These are phyloP conservation scores for Xylaria cubensis DNA, from an alignment of 495 filamentous ascomycete species.

Conservation along the genomic window DNA sequence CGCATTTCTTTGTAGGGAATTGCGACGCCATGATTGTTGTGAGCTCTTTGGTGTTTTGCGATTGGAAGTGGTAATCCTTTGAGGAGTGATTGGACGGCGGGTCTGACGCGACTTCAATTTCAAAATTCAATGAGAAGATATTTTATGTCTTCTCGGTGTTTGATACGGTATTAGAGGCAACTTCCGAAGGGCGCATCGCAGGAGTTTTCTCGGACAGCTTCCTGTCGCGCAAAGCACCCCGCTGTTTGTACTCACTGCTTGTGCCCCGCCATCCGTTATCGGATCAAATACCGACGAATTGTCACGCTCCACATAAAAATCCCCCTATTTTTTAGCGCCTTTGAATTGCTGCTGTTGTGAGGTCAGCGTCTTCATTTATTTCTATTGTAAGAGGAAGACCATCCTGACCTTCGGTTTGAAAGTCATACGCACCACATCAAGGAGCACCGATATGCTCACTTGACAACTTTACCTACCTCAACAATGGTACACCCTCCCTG, in stretches of 20 bases:
- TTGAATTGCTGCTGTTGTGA: too few species aligned
- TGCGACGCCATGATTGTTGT: slow-evolving; percentile 46
- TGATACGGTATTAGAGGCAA: background rate
- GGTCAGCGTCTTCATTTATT: too few species aligned
- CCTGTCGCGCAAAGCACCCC: slow-evolving; percentile 33
- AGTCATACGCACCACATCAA: too few species aligned
- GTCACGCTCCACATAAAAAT: too few species aligned
- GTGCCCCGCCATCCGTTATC: slow-evolving; percentile 43
- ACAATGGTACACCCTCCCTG: too few species aligned
- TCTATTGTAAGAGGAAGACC: too few species aligned
- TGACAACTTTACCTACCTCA: too few species aligned
- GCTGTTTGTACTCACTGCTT: slow-evolving; percentile 22
- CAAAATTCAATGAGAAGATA: background rate
- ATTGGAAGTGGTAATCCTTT: background rate
- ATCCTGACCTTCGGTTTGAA: too few species aligned
- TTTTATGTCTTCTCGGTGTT: background rate
- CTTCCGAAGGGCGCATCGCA: slow-evolving; percentile 12
- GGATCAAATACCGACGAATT: slow-evolving; percentile 35
- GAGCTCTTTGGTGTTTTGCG: background rate
- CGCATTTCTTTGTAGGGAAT: slow-evolving; percentile 60
- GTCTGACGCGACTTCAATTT: too few species aligned
- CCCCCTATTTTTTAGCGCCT: too few species aligned
- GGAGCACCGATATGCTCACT: too few species aligned
- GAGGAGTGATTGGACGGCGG: background rate
- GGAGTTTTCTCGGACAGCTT: slow-evolving; percentile 16